Base-by-base conservation (phyloP, 2,329 filamentous ascomycete genomes). In the Boeremia exigua region DNA sequence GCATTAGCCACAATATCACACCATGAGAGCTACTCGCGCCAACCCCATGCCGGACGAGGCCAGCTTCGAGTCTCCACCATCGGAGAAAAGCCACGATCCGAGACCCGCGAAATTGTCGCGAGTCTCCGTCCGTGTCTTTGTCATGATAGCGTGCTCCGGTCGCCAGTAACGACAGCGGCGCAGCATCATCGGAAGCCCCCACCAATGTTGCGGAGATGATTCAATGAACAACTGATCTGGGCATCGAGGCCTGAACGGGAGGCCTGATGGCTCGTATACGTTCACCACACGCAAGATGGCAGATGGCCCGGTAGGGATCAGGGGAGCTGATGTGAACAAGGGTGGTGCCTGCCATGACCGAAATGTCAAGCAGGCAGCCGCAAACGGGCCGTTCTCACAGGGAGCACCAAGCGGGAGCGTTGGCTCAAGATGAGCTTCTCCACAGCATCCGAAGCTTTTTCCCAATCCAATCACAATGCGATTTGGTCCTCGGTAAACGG, bases 351-450 rank as follows among this genome's bases (percentile, higher is more conserved):
- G 47, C 19, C 47, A 56, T 12, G 47, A 47, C 53, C 42, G 48
- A 56, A 43, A 44, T 51, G 47, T 44, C 47, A 48, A 48, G 47
- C 52, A 47, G 47, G 38, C 53, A 51, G 53, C 53, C 53, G 53
- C 53, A 56, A 51, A 56, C 53, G 53, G 53, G 36, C 47, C 53
- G 53, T 56, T 47, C 32, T 50, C 15, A 37, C 42, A 56, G 47
- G 53, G 53, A 37, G 47, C 47, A 51, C 47, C 53, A 56, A 14
- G 37, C 42, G 53, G 36, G 53, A 37, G 53, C 37, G 17, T 28
- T 56, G 29, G 28, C 43, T 54, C 52, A 15, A 55, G 53, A 50
- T 50, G 52, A 55, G 40, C 34, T 34, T 46, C 40, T 55, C 53
- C 42, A 40, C 34, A 44, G 15, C 39, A 37, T 8, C 45, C 25